Evolutionary conservation across 2,329 filamentous ascomycete genomes (phyloP).

Genomic region (Diplodia intermedia): DNA sequence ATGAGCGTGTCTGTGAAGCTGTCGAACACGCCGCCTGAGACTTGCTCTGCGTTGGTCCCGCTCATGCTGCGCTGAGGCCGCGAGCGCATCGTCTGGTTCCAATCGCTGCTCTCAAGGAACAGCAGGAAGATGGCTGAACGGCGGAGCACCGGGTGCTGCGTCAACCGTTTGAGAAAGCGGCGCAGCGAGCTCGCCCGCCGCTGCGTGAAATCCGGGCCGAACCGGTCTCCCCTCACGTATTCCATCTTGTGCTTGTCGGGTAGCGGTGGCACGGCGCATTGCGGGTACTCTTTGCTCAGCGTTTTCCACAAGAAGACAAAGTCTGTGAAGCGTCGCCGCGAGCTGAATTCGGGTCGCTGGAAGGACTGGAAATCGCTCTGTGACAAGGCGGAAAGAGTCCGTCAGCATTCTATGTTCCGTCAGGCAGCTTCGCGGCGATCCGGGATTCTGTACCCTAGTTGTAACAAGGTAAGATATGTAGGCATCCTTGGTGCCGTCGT

Average conservation of each 20-base stretch:
- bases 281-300: slow-evolving; percentile 84
- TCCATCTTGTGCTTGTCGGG: slow-evolving; percentile 99
- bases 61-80: slow-evolving; percentile 70
- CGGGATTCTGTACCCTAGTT: slow-evolving; percentile 69
- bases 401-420: background rate
- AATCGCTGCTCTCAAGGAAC: slow-evolving; percentile 92
- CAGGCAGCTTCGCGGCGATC: background rate
- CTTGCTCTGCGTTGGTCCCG: slow-evolving; percentile 42
- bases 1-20: slow-evolving; percentile 95
- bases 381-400: background rate
- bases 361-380: slow-evolving; percentile 96
- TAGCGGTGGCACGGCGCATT: slow-evolving; percentile 89
- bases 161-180: slow-evolving; percentile 85
- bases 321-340: slow-evolving; percentile 94
- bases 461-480: slow-evolving; percentile 96
- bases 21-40: slow-evolving; percentile 80
- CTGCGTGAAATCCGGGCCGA: slow-evolving; percentile 88
- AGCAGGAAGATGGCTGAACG: slow-evolving; percentile 81
- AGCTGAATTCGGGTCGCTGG: slow-evolving; percentile 76
- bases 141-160: slow-evolving; percentile 87
- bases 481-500: slow-evolving; percentile 93
- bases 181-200: slow-evolving; percentile 88
- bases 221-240: slow-evolving; percentile 95
- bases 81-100: slow-evolving; percentile 93
- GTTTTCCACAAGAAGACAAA: slow-evolving; percentile 97